Evolutionary conservation across 257 asterid genomes (phyloP).

Genomic region (Gentiana straminea): DNA sequence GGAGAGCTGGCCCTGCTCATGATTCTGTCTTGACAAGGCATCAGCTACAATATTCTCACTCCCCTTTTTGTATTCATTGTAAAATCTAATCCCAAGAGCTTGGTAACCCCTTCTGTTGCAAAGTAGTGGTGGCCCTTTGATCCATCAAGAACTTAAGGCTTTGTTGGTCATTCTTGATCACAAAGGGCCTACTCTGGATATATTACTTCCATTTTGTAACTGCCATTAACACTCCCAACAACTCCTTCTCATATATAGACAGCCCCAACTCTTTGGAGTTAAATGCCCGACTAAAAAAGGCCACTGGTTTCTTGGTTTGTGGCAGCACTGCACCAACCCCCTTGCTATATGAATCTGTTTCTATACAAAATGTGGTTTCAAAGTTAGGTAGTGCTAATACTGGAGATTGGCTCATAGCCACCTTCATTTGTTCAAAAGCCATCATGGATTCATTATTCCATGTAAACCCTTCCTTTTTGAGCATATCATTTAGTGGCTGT

Average conservation of each 20-base stretch:
- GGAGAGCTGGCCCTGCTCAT: too few species aligned
- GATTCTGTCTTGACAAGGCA: too few species aligned
- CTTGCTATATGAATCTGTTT: too few species aligned
- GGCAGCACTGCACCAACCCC: too few species aligned
- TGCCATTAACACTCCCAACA: neutral
- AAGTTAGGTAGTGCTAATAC: neutral
- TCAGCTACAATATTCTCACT: too few species aligned
- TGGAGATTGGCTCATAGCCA: neutral
- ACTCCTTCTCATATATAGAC: conserved; percentile 3
- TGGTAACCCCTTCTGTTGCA: too few species aligned
- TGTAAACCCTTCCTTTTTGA: neutral
- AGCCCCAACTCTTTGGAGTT: neutral
- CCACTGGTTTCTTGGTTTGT: neutral
- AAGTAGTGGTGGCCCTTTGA: neutral
- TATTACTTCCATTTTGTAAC: neutral
- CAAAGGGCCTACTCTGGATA: neutral
- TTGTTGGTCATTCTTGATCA: neutral
- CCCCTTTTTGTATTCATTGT: too few species aligned
- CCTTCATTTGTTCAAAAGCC: neutral
- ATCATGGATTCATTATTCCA: neutral
- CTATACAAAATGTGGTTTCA: neutral
- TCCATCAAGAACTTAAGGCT: neutral
- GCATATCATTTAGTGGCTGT: neutral
- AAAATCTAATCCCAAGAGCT: too few species aligned
- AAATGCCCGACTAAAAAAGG: neutral